Evolutionary conservation across 768 basidiomycete species (phyloP).

Genomic region (Tulasnella sp.): DNA sequence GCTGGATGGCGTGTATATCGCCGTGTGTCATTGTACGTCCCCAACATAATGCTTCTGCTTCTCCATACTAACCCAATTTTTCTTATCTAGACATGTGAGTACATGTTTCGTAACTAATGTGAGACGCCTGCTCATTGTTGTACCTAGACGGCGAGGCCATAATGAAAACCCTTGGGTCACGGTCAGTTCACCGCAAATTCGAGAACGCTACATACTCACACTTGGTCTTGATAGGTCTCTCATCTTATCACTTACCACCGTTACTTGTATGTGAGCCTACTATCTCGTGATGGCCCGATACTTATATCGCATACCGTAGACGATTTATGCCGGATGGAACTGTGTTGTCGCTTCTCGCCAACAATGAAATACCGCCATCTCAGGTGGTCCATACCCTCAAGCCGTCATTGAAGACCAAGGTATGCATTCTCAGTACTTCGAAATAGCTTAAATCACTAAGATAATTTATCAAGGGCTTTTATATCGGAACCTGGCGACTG

Average conservation of each 20-base stretch:
- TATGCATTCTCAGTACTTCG: conserved; percentile 26
- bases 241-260: conserved; percentile 91
- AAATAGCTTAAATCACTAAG: not conserved
- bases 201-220: not conserved
- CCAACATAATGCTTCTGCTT: not conserved
- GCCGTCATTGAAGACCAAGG: conserved; percentile 72
- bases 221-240: conserved; percentile 43
- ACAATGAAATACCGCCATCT: conserved; percentile 63
- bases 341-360: conserved; percentile 77
- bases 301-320: conserved; percentile 33
- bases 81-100: not conserved
- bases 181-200: conserved; percentile 39
- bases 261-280: conserved; percentile 53
- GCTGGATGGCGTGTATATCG: conserved; percentile 83
- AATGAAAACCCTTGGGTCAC: conserved; percentile 85
- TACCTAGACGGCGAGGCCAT: conserved; percentile 56
- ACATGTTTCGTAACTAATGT: not conserved
- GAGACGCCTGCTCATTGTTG: not conserved
- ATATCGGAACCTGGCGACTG: conserved; percentile 66
- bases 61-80: not conserved
- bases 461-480: conserved; percentile 47
- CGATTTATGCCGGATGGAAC: conserved; percentile 83
- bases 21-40: conserved; percentile 65
- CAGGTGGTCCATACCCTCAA: conserved; percentile 70
- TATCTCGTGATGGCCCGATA: not conserved